Evolutionary conservation across 352 stramenopile genomes (phyloP).

Genomic region (Pythium apleroticum): DNA sequence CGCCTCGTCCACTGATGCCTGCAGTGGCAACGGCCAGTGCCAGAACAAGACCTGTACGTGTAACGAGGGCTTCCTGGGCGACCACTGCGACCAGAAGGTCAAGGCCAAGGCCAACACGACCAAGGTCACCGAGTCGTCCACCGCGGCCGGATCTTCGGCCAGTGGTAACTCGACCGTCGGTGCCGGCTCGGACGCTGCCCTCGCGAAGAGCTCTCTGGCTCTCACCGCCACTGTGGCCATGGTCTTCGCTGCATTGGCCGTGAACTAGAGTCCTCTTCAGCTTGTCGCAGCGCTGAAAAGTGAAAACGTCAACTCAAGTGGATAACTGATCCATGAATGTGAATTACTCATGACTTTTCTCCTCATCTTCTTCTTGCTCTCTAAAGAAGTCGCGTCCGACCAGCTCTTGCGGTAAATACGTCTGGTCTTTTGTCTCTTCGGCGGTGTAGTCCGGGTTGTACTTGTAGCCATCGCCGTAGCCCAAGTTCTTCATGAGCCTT

Average conservation of each 20-base stretch:
- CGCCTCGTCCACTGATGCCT: constrained; percentile 49
- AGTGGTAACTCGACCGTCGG: constrained; percentile 3
- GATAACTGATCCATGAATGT: background rate
- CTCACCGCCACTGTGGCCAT: background rate
- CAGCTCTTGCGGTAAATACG: constrained; percentile 77
- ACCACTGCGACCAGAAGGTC: constrained; percentile 68
- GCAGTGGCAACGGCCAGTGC: constrained; percentile 63
- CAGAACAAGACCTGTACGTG: constrained; percentile 54
- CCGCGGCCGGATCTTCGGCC: constrained; percentile 2
- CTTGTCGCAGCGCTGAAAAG: too few relatives aligned
- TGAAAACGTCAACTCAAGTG: background rate
- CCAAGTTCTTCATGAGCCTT: constrained; percentile 72
- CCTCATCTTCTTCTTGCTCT: constrained; percentile 1
- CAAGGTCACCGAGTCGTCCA: constrained; percentile 1
- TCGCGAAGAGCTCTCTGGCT: background rate
- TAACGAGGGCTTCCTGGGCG: constrained; percentile 54
- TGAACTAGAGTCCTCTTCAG: background rate
- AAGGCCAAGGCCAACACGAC: constrained; percentile 31
- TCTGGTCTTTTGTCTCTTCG: constrained; percentile 74
- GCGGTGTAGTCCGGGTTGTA: constrained; percentile 79
- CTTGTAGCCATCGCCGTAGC: constrained; percentile 78
- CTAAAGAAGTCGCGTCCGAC: constrained; percentile 61
- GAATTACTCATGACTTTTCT: constrained; percentile 18
- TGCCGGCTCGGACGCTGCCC: background rate
- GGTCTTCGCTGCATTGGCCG: background rate